Evolutionary conservation across 176 grass and related monocot species (phyloP), one percentile per base, ranked within the genome.

Genomic region (Thinopyrum elongatum): DNA sequence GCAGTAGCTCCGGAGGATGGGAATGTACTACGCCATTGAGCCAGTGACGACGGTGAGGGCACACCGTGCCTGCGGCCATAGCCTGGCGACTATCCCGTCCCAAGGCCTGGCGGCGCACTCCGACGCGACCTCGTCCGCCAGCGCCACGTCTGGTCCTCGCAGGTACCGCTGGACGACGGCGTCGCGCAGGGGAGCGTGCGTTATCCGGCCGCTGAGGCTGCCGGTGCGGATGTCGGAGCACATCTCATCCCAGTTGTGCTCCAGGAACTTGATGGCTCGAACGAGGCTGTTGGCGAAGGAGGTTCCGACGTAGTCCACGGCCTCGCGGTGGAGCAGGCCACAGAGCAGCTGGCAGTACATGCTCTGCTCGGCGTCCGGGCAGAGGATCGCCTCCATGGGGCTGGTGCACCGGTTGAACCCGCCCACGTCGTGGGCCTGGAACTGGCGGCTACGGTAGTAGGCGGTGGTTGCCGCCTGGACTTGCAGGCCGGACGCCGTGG

Each of bases 341-440:
- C 85, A 91, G 59, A 91, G 89, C 29, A 91, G 28, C 68, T 87
- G 81, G 75, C 80, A 87, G 85, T 87, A 91, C 81, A 91, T 84
- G 89, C 89, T 87, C 81, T 91, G 89, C 80, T 87, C 76, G 76
- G 27, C 65, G 4, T 91, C 76, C 2, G 76, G 22, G 69, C 89
- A 91, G 44, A 76, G 81, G 55, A 91, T 80, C 6, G 85, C 49
- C 47, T 81, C 76, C 3, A 84, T 60, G 4, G 89, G 89, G 76
- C 89, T 91, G 2, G 81, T 91, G 81, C 74, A 84, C 15, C 57
- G 36, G 26, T 87, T 65, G 4, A 84, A 41, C 39, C 39, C 39
- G 39, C 39, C 39, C n/a, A n/a, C 1, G 10, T 82, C 74, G 27
- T 70, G 26, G 35, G 80, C 73, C 19, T 47, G 15, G 76, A 91